Evolutionary conservation across 805 yeast species (phyloP), one percentile per base, ranked within the genome.

Genomic region (Kodamaea fukazawae): DNA sequence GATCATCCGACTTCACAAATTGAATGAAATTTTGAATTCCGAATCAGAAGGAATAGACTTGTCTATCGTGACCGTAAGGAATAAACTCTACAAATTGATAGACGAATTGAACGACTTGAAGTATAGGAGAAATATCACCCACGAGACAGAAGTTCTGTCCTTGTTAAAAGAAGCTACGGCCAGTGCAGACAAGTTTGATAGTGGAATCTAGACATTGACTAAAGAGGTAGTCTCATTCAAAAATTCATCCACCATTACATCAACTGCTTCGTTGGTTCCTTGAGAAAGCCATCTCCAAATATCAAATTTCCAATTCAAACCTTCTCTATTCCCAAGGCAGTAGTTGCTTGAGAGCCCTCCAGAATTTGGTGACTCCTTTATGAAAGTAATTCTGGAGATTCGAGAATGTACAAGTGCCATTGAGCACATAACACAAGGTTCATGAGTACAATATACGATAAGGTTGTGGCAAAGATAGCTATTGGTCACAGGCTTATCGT

Each of bases 361-460:
- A 10, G 54, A 44, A 3, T 31, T 22, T 6, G 76, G 72, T 2
- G 75, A 64, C 10, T 50, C 45, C 29, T 65, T 63, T 12, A 85
- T 48, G 60, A 81, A 91, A 1, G 86, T 64, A 25, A 91, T 63
- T 38, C 88, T 69, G 11, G 79, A 73, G 0, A 93, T 75, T 35
- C 99, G 70, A 1, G 98, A 91, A 57, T 93, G 99, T 8, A 90
- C 81, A 29, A 93, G 67, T 0, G 98, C 98, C 99, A 93, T 93
- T 5, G 86, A 66, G 55, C 99, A 93, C 97, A 91, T 93, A 0
- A 87, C 77, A 54, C 99, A 93, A 0, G 99, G 99, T 59, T 93
- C 99, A 57, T 89, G 96, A 0, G 96, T 84, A 1, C 95, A 85
- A 55, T 85, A 88, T 0, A 93, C 88, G 45, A 86, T 81, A 48